Conservation (phyloP, 2,329 filamentous ascomycete genomes). For the Fusarium concolor region DNA sequence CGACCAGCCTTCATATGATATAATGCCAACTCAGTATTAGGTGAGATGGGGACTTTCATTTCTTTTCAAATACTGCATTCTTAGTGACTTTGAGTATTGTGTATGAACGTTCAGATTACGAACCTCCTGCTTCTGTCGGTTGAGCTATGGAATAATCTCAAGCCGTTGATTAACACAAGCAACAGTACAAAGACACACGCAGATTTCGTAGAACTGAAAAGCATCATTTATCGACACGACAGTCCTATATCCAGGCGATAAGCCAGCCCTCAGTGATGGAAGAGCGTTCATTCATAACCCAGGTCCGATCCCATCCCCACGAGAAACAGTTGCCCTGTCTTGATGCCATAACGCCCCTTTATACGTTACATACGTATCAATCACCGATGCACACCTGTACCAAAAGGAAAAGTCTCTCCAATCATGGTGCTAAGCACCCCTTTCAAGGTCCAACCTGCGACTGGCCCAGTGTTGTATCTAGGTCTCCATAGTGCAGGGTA, state of each 20-base stretch:
- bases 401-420: slow-evolving; percentile 26
- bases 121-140: neutral
- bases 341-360: slow-evolving; percentile 50
- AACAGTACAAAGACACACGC: neutral
- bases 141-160: neutral
- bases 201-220: slow-evolving; percentile 38
- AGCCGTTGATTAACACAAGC: neutral
- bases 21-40: neutral
- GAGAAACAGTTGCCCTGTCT: slow-evolving; percentile 48
- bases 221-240: slow-evolving; percentile 45
- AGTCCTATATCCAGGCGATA: slow-evolving; percentile 43
- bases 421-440: neutral
- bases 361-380: slow-evolving; percentile 39
- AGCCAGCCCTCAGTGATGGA: slow-evolving; percentile 44
- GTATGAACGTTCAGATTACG: neutral
- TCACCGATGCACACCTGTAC: slow-evolving; percentile 30
- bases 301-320: slow-evolving; percentile 48
- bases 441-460: slow-evolving; percentile 46
- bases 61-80: too few relatives aligned
- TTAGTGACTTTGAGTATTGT: neutral
- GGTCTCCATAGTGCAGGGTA: slow-evolving; percentile 70
- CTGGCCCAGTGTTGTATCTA: slow-evolving; percentile 62
- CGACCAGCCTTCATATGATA: neutral
- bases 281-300: slow-evolving; percentile 49
- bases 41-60: neutral